Percentiles rank a stretch among this genome's conserved stretches.
These are phyloP conservation scores for Cytospora paraplurivora DNA, from an alignment of 2,329 filamentous ascomycete genomes.

Conservation along the genomic window DNA sequence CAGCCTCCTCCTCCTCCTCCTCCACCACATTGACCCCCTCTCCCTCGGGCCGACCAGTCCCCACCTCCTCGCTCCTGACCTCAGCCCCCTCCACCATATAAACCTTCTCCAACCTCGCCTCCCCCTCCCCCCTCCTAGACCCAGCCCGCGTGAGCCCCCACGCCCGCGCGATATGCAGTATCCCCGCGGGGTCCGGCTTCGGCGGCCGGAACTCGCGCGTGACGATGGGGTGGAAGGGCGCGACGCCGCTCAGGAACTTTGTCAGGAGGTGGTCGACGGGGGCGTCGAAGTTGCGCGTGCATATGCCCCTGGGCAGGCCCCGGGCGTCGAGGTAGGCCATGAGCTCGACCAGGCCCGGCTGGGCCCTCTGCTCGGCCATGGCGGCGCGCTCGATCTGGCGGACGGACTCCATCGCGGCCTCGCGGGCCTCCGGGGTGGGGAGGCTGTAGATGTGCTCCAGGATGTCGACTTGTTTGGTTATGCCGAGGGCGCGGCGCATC, in stretches of 20 bases:
- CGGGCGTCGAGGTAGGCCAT: constrained; percentile 79
- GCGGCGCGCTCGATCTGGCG: constrained; percentile 77
- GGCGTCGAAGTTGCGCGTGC: constrained; percentile 88
- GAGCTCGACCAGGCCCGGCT: constrained; percentile 74
- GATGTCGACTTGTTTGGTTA: constrained; percentile 76
- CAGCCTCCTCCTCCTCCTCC: constrained; percentile 34
- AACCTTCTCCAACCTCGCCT: constrained; percentile 9
- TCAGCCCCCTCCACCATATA: constrained; percentile 14
- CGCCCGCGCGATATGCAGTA: constrained; percentile 76
- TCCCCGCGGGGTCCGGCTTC: constrained; percentile 86
- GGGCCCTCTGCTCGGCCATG: constrained; percentile 78
- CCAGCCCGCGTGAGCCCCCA: constrained; percentile 63
- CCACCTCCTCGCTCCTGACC: constrained; percentile 31
- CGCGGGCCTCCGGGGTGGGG: constrained; percentile 58
- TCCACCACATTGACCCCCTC: constrained; percentile 28
- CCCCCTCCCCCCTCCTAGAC: background rate
- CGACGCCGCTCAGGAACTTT: constrained; percentile 67
- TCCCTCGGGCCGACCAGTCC: constrained; percentile 25
- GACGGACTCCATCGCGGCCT: constrained; percentile 71
- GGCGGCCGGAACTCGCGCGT: constrained; percentile 82
- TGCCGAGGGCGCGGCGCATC: constrained; percentile 77
- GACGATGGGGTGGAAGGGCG: constrained; percentile 75
- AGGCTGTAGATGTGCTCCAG: constrained; percentile 83
- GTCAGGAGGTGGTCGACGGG: constrained; percentile 74
- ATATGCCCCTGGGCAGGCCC: constrained; percentile 76